A percentile compares a stretch with the other conserved stretches of the same genome.
Conservation (phyloP, 1,139 yeast species). For the Suhomyces kunorum region DNA sequence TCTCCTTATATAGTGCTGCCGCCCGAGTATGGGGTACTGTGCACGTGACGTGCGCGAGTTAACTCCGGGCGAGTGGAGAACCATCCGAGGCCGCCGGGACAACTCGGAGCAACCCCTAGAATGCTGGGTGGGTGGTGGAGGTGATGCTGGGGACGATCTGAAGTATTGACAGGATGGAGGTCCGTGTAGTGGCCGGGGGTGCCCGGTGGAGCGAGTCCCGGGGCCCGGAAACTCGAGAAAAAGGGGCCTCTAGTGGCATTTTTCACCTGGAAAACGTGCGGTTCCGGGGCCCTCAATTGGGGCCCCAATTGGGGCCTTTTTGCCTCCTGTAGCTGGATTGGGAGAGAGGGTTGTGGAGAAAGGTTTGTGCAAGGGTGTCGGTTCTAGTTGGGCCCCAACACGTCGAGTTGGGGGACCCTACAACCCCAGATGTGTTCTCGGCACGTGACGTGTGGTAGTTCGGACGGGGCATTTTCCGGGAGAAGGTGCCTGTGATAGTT, state of each 20-base stretch:
- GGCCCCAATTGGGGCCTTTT: not conserved
- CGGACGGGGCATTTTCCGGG: too few species aligned
- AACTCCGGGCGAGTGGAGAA: slow-evolving; percentile 14
- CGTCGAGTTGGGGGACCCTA: not conserved
- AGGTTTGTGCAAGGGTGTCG: not conserved
- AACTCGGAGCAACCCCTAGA: not conserved
- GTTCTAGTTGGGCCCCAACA: not conserved
- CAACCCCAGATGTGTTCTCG: not conserved
- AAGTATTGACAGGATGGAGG: too few species aligned
- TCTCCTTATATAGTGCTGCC: slow-evolving; percentile 4
- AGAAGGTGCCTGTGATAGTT: not conserved
- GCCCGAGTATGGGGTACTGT: slow-evolving; percentile 8
- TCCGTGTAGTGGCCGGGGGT: not conserved
- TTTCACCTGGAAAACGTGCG: not conserved
- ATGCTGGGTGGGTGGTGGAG: too few species aligned
- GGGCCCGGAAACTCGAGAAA: not conserved
- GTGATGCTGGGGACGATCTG: too few species aligned
- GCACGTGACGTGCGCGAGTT: slow-evolving; percentile 9
- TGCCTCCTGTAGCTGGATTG: too few species aligned
- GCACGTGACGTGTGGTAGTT: not conserved
- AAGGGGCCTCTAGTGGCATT: too few species aligned
- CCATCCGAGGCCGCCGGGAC: slow-evolving; percentile 9
- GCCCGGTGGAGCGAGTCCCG: not conserved
- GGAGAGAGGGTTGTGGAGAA: not conserved
- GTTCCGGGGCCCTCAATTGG: not conserved